A percentile compares a stretch with the other conserved stretches of the same genome.
Evolutionary conservation across 345 rosid species (phyloP).

Genomic region (Arabis alpina): DNA sequence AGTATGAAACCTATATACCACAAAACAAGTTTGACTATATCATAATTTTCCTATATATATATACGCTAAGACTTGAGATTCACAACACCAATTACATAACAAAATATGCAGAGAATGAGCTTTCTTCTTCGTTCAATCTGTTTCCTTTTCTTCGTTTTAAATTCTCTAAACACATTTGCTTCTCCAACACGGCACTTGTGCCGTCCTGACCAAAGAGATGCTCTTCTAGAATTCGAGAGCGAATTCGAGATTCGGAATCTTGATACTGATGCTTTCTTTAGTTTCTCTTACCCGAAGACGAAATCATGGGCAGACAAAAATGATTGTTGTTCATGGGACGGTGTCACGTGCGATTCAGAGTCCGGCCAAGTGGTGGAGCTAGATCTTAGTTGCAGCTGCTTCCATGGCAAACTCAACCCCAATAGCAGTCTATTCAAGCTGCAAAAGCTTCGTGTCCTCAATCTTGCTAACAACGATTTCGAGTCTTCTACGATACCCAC

Average conservation of each 20-base stretch:
- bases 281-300: background rate
- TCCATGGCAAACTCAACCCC: background rate
- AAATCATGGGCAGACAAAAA: background rate
- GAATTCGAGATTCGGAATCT: background rate
- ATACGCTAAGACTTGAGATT: too few species aligned
- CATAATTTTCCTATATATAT: too few species aligned
- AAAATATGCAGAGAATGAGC: too few species aligned
- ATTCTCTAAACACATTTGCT: background rate
- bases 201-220: background rate
- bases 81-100: too few species aligned
- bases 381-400: too few species aligned
- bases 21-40: too few species aligned
- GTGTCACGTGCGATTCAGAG: too few species aligned
- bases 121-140: background rate
- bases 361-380: too few species aligned
- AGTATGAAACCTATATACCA: too few species aligned
- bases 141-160: background rate
- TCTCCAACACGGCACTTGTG: background rate
- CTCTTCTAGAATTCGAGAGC: background rate
- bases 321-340: background rate
- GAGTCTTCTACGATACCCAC: too few species aligned
- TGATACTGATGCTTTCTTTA: too few species aligned
- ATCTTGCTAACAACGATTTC: background rate
- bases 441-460: background rate
- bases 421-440: background rate